Percentiles rank a stretch among this genome's conserved stretches.
Conservation (phyloP, 2,329 filamentous ascomycete genomes). For the Microcera coccophila region DNA sequence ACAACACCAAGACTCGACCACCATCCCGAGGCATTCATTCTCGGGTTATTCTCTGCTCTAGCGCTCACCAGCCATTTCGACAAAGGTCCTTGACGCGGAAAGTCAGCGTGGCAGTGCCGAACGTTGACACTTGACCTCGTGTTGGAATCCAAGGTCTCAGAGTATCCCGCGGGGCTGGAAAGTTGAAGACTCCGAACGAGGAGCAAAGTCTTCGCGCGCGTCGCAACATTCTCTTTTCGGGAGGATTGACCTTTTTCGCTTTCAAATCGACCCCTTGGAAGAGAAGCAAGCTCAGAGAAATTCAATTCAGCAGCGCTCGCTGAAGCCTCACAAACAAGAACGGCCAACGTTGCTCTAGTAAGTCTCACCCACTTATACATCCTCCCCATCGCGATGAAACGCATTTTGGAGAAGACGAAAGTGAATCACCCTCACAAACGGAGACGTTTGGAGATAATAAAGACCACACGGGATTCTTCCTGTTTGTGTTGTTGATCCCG, state of each 20-base stretch:
- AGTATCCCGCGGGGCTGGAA: slow-evolving; percentile 22
- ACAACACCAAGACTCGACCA: slow-evolving; percentile 9
- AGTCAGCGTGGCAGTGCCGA: slow-evolving; percentile 21
- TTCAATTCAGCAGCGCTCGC: not conserved
- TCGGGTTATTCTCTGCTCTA: slow-evolving; percentile 7
- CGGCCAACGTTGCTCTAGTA: slow-evolving; percentile 7
- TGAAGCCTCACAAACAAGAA: not conserved
- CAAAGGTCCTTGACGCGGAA: slow-evolving; percentile 18
- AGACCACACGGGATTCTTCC: not conserved
- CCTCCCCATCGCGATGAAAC: not conserved
- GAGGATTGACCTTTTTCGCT: slow-evolving; percentile 10
- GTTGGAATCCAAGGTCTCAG: slow-evolving; percentile 28
- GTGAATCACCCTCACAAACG: not conserved
- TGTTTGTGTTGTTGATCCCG: not conserved
- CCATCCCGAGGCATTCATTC: slow-evolving; percentile 23
- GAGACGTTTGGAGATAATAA: not conserved
- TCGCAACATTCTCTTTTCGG: slow-evolving; percentile 9
- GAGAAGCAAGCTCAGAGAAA: slow-evolving; percentile 4
- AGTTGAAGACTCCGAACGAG: slow-evolving; percentile 12
- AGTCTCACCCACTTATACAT: slow-evolving; percentile 13
- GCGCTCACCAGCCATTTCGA: slow-evolving; percentile 10
- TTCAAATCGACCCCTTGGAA: slow-evolving; percentile 16
- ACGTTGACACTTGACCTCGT: slow-evolving; percentile 14
- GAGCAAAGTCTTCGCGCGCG: slow-evolving; percentile 25
- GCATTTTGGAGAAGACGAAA: not conserved